Percentiles rank a stretch among this genome's conserved stretches.
phyloP scores from a whole-genome alignment of 176 grass and related monocot species.

The Echinochloa phyllopogon region DNA sequence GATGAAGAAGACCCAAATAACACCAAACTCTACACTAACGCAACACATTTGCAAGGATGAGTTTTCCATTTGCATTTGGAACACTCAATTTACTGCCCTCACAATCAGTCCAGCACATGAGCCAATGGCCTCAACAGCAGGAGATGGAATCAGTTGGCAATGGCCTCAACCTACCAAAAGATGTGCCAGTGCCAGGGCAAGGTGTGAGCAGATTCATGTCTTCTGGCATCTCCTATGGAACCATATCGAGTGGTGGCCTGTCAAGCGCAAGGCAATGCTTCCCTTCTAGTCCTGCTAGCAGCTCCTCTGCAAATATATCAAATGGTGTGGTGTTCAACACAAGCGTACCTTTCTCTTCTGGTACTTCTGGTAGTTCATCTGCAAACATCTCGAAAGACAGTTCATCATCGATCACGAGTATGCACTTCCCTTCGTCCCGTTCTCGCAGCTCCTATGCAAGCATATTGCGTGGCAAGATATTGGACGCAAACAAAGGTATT shows the following conservation, averaged over 20 bases:
- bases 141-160: conserved; percentile 1
- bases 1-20: too few species aligned
- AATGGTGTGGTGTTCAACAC: neutral
- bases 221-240: neutral
- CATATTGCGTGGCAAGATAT: neutral
- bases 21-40: too few species aligned
- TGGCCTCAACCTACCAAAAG: neutral
- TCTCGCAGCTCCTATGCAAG: neutral
- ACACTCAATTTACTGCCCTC: conserved; percentile 18
- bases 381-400: conserved; percentile 15
- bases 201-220: neutral
- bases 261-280: neutral
- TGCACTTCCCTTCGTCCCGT: neutral
- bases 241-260: neutral
- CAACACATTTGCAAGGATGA: conserved; percentile 17
- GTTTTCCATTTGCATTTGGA: conserved; percentile 17
- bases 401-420: neutral
- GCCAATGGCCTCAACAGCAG: neutral
- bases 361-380: neutral
- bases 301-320: neutral
- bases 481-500: neutral
- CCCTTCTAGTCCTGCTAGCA: neutral
- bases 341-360: neutral
- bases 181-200: neutral
- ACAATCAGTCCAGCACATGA: neutral